Conservation (phyloP, 106 monocot genomes). For the Iris macrosiphon region DNA sequence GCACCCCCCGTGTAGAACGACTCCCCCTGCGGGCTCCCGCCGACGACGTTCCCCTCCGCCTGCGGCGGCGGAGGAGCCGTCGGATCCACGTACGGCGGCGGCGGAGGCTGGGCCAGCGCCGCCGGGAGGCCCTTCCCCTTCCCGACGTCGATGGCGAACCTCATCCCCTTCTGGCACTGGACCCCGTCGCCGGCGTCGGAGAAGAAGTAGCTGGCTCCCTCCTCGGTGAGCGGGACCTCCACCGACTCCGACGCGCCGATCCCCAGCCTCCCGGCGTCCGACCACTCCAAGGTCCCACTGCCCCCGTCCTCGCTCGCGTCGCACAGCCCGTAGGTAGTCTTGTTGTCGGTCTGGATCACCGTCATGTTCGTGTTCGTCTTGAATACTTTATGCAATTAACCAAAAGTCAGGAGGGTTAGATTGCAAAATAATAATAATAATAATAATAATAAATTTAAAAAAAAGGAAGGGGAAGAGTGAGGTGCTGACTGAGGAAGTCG, state of each 20-base stretch:
- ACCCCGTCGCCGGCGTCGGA: slow-evolving; percentile 44
- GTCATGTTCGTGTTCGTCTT: slow-evolving; percentile 39
- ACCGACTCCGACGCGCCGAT: slow-evolving; percentile 4
- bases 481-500: slow-evolving; percentile 65
- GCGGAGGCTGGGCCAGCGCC: slow-evolving; percentile 37
- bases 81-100: slow-evolving; percentile 13
- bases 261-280: slow-evolving; percentile 6
- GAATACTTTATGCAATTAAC: too few species aligned
- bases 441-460: background rate
- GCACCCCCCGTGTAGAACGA: slow-evolving; percentile 11
- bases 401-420: background rate
- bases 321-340: slow-evolving; percentile 60
- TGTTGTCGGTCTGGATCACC: slow-evolving; percentile 70
- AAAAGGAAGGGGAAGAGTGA: background rate
- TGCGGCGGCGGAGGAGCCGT: slow-evolving; percentile 17
- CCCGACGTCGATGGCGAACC: slow-evolving; percentile 49
- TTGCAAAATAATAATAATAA: background rate
- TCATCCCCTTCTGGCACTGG: slow-evolving; percentile 67
- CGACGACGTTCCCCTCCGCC: background rate
- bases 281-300: slow-evolving; percentile 21
- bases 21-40: slow-evolving; percentile 18
- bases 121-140: slow-evolving; percentile 50
- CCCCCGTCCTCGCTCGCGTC: slow-evolving; percentile 47
- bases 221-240: slow-evolving; percentile 37
- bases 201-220: slow-evolving; percentile 65